Evolutionary conservation across 2,329 filamentous ascomycete species (phyloP), one percentile per base, ranked within the genome.

Genomic region (Verruconis gallopava): DNA sequence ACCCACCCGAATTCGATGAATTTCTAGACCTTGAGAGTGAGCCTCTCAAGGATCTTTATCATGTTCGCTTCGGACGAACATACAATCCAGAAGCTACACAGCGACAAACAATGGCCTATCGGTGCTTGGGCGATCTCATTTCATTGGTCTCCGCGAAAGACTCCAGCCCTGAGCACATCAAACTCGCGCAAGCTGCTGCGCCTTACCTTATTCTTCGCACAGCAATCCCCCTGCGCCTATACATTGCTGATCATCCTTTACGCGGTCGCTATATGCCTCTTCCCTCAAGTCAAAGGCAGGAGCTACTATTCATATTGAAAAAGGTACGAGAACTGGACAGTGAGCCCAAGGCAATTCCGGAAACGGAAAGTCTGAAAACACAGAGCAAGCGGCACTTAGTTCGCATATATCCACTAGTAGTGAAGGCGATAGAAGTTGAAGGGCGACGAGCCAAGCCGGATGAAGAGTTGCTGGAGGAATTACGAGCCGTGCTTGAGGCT

Each of bases 241-340:
- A 93, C 55, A 79, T 93, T 36, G 83, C 86, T 3, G 91, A 98
- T 58, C 89, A 95, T 55, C 88, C 89, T 1, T 67, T 98, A 15
- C 73, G 91, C 12, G 88, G 91, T 0, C 73, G 79, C 14, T 38
- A 37, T 38, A 91, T 93, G 77, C 91, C 91, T 3, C 84, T 91
- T 56, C 89, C 89, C 1, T 67, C 85, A 4, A 79, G 77, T 5
- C 84, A 94, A 54, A 73, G 84, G 34, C 79, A 74, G 47, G 91
- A 94, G 55, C 64, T 98, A 9, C 56, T 82, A 3, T 81, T 83
- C 53, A 69, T 88, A 18, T 65, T 96, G 14, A 62, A 66, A 38
- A 67, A 74, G 36, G 65, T 94, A 22, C 73, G 82, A 1, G 67
- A 69, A 14, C 64, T 96, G 45, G 67, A 71, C 42, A 82, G 80